Conservation (phyloP, 139 green algal species). For the Tetraselmis striata region DNA sequence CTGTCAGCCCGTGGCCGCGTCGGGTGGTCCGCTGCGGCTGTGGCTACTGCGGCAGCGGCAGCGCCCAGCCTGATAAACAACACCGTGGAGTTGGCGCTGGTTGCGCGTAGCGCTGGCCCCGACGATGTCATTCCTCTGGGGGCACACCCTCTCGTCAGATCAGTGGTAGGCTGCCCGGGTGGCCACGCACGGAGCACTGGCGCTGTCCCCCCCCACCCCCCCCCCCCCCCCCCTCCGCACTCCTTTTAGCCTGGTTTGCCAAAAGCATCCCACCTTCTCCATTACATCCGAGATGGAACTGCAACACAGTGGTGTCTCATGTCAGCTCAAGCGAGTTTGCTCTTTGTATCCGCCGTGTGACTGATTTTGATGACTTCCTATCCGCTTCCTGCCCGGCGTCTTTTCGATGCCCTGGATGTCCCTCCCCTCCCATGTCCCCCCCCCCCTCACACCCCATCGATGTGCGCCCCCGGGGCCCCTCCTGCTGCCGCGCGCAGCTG, state of each 20-base stretch:
- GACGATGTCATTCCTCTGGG: background rate
- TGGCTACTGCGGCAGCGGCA: too few relatives aligned
- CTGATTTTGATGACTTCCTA: background rate
- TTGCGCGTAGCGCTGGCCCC: background rate
- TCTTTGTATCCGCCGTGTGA: background rate
- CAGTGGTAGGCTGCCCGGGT: background rate
- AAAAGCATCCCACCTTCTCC: too few relatives aligned
- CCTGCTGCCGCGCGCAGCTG: background rate
- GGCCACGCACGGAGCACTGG: too few relatives aligned
- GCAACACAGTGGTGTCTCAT: too few relatives aligned
- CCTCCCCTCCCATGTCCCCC: background rate
- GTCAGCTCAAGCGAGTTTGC: background rate
- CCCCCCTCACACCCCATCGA: too few relatives aligned
- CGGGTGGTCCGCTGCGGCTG: background rate
- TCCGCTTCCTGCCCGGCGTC: background rate
- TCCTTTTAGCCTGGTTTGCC: too few relatives aligned
- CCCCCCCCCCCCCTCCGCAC: background rate
- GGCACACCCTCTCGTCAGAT: background rate
- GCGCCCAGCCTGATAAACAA: background rate
- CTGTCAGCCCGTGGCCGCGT: background rate
- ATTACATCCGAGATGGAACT: too few relatives aligned
- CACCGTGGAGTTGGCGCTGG: background rate
- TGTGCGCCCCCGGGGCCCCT: too few relatives aligned
- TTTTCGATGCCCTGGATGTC: background rate
- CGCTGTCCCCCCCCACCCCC: background rate